These are phyloP conservation scores for Xylariales sp. DNA, from an alignment of 2,329 filamentous ascomycete genomes.

Conservation along the genomic window DNA sequence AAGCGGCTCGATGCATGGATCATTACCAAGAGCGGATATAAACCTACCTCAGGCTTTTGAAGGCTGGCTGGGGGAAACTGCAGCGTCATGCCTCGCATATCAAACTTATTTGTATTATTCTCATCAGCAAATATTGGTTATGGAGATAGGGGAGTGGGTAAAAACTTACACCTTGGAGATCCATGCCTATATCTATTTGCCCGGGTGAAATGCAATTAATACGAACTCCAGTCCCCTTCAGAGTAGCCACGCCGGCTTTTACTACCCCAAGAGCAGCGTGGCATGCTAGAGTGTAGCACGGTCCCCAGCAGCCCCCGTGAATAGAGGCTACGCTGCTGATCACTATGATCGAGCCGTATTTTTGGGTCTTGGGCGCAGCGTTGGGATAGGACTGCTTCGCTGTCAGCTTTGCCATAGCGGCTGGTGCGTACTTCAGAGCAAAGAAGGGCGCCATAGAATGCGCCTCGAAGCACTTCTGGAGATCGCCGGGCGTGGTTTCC, in stretches of 20 bases:
- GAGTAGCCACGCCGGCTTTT: conserved; percentile 48
- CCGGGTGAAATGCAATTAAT: conserved; percentile 49
- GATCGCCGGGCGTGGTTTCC: conserved; percentile 49
- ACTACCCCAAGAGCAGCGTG: conserved; percentile 61
- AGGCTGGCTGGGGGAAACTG: conserved; percentile 52
- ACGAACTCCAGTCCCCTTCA: conserved; percentile 54
- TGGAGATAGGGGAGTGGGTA: too few relatives aligned
- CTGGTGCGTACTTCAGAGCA: conserved; percentile 59
- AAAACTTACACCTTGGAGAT: conserved; percentile 37
- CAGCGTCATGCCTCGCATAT: conserved; percentile 42
- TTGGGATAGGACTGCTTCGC: conserved; percentile 53
- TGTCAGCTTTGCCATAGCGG: conserved; percentile 58
- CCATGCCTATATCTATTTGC: conserved; percentile 33
- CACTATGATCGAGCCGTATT: conserved; percentile 61
- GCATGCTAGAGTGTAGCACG: conserved; percentile 55
- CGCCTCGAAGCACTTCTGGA: conserved; percentile 55
- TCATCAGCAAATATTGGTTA: too few relatives aligned
- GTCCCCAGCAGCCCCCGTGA: conserved; percentile 56
- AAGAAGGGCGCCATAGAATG: conserved; percentile 61
- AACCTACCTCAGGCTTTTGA: conserved; percentile 40
- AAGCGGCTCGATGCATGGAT: too few relatives aligned
- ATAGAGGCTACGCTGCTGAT: conserved; percentile 53
- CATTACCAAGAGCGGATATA: neutral
- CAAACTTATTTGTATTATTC: conserved; percentile 31
- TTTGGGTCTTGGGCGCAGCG: conserved; percentile 53